Evolutionary conservation across 2,329 filamentous ascomycete species (phyloP).

Genomic region (Pyrenophora seminiperda): DNA sequence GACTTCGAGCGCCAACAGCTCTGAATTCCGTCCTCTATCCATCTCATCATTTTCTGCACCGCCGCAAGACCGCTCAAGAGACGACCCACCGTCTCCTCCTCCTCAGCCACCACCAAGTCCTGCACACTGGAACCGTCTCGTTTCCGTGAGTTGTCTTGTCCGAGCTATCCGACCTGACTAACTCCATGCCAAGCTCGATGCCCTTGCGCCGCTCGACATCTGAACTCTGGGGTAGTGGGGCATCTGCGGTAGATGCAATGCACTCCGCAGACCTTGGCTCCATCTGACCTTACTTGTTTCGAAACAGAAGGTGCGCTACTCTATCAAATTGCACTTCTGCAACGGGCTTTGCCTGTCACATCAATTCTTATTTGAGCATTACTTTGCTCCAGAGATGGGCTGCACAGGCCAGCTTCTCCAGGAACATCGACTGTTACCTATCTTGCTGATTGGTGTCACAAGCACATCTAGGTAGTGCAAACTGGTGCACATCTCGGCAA

Average conservation of each 20-base stretch:
- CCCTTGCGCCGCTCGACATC: constrained; percentile 25
- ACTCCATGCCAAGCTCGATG: constrained; percentile 26
- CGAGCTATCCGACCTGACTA: constrained; percentile 14
- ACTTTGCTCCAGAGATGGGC: background rate
- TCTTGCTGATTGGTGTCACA: no score
- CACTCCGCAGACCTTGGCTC: background rate
- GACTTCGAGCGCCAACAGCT: background rate
- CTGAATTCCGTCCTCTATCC: background rate
- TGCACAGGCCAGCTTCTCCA: no score
- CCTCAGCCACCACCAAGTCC: constrained; percentile 50
- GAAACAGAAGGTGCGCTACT: background rate
- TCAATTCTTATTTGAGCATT: background rate
- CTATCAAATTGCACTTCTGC: background rate
- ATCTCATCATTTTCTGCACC: constrained; percentile 8
- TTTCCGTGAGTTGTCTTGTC: constrained; percentile 20
- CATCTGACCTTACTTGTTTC: constrained; percentile 8
- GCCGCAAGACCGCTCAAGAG: constrained; percentile 35
- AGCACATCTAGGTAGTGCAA: no score
- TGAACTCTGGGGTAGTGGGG: constrained; percentile 13
- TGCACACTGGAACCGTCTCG: constrained; percentile 34
- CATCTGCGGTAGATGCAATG: background rate
- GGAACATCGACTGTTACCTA: background rate
- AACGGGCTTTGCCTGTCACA: constrained; percentile 1
- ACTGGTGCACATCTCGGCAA: no score
- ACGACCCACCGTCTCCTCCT: constrained; percentile 49